These are phyloP conservation scores for Citrus mangshanensis DNA, from an alignment of 345 rosid species.

Conservation along the genomic window DNA sequence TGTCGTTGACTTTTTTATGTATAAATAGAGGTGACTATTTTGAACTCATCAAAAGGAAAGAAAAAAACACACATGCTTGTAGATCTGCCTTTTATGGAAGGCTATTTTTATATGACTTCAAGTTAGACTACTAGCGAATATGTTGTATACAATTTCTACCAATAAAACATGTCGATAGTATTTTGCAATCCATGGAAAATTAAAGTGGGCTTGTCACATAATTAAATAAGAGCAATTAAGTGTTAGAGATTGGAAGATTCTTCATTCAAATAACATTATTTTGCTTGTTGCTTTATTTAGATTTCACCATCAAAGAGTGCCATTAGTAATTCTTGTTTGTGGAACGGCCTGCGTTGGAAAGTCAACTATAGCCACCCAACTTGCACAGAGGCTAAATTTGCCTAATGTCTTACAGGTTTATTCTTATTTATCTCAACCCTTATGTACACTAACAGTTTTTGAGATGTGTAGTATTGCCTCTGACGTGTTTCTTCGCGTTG, in stretches of 20 bases:
- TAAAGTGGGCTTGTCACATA: neutral
- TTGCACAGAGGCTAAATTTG: constrained; percentile 95
- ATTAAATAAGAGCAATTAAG: neutral
- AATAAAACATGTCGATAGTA: neutral
- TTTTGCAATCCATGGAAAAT: neutral
- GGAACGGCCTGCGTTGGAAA: constrained; percentile 99
- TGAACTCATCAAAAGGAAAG: neutral
- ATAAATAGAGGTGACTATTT: neutral
- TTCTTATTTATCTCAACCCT: neutral
- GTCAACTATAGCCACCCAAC: constrained; percentile 97
- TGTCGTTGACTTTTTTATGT: neutral
- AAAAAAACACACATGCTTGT: neutral
- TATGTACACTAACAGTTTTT: neutral
- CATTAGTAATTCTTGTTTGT: constrained; percentile 94
- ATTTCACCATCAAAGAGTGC: constrained; percentile 98
- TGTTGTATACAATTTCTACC: neutral
- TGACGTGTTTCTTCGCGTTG: constrained; percentile 17
- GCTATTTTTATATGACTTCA: neutral
- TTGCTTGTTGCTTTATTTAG: constrained; percentile 37
- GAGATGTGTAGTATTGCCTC: constrained; percentile 3
- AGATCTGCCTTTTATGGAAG: neutral
- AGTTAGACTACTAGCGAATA: neutral
- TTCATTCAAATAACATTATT: neutral
- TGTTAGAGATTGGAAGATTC: neutral
- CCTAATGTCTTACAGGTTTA: constrained; percentile 94